A percentile compares a stretch with the other conserved stretches of the same genome.
Conservation (phyloP, 2,329 filamentous ascomycete genomes). For the Botryotinia narcissicola region DNA sequence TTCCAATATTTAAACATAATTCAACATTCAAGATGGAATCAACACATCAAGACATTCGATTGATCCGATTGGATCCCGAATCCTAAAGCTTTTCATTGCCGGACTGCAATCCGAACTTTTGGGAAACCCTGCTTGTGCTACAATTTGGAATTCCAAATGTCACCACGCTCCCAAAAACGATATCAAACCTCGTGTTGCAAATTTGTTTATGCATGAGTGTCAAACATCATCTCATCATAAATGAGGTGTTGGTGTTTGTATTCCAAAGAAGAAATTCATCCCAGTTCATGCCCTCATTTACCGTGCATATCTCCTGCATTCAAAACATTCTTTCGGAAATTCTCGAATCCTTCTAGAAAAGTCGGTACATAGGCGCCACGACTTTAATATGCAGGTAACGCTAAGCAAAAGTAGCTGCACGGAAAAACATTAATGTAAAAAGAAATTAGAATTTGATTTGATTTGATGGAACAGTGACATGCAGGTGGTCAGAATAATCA, state of each 20-base stretch:
- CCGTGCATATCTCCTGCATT: constrained; percentile 1
- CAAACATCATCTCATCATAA: constrained; percentile 5
- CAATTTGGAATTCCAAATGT: background rate
- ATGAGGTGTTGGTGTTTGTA: background rate
- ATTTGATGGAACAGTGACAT: constrained; percentile 2
- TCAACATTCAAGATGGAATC: background rate
- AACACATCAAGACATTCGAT: background rate
- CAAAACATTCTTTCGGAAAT: constrained; percentile 8
- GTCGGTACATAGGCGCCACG: constrained; percentile 5
- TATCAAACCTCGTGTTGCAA: constrained; percentile 12
- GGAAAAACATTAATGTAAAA: background rate
- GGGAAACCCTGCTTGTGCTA: constrained; percentile 1
- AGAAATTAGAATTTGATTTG: background rate
- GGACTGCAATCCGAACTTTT: background rate
- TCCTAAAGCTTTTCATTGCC: background rate
- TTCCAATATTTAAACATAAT: background rate
- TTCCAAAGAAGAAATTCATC: background rate
- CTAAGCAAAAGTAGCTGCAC: background rate
- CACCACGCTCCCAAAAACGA: background rate
- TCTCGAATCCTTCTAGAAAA: constrained; percentile 21
- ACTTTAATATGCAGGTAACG: background rate
- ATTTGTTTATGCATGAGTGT: background rate
- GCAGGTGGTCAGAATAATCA: background rate
- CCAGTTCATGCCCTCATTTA: constrained; percentile 3
- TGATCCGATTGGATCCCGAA: background rate